A percentile compares a stretch with the other conserved stretches of the same genome.
Conservation (phyloP, 2,329 filamentous ascomycete species). For the Neofusicoccum ribis region DNA sequence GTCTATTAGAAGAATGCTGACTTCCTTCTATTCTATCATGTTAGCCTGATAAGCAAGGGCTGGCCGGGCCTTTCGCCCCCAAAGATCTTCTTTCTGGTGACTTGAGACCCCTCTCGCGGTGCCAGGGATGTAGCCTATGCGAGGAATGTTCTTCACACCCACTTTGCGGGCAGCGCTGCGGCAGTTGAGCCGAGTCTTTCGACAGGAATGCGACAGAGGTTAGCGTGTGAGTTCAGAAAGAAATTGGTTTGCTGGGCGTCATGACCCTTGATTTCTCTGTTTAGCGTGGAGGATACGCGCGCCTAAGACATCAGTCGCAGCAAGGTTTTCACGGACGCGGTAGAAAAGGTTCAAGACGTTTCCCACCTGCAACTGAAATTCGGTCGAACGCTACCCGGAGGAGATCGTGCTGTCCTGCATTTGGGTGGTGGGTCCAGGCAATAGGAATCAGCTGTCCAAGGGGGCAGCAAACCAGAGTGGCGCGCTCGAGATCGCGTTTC, state of each 20-base stretch:
- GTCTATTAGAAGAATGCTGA: conserved; percentile 22
- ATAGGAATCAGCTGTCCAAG: conserved; percentile 16
- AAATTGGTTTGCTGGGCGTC: conserved; percentile 21
- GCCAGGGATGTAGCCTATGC: conserved; percentile 32
- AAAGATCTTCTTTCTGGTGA: conserved; percentile 37
- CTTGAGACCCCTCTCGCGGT: conserved; percentile 26
- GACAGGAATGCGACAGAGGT: conserved; percentile 21
- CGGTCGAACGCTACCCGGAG: conserved; percentile 14
- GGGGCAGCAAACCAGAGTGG: conserved; percentile 20
- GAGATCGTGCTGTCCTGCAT: conserved; percentile 19
- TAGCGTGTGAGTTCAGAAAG: conserved; percentile 20
- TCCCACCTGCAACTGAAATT: conserved; percentile 15
- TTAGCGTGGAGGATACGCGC: conserved; percentile 18
- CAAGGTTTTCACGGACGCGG: conserved; percentile 20
- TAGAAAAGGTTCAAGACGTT: conserved; percentile 10
- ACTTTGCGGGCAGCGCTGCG: conserved; percentile 7
- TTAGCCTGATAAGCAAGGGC: conserved; percentile 42
- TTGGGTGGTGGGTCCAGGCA: conserved; percentile 11
- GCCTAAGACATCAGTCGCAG: conserved; percentile 22
- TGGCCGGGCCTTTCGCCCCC: conserved; percentile 28
- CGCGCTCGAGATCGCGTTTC: conserved; percentile 21
- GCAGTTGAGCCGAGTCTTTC: conserved; percentile 20
- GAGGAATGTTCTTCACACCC: conserved; percentile 22
- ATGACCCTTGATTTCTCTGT: conserved; percentile 19
- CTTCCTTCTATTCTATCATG: conserved; percentile 23